Base-by-base conservation (phyloP, 1,284 basidiomycete genomes). In the Amylostereum areolatum region DNA sequence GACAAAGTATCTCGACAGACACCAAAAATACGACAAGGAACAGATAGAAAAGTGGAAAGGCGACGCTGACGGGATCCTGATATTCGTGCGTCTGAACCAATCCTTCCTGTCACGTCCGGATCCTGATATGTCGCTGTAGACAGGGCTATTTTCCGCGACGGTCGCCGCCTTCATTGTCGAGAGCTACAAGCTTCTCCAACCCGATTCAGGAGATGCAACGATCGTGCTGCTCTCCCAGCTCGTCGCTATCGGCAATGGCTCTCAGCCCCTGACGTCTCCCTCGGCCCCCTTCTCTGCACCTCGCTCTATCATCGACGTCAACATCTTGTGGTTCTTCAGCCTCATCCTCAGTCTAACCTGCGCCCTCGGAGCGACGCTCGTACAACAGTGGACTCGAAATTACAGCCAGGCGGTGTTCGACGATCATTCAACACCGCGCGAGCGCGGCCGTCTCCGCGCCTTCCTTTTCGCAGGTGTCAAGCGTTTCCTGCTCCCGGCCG, bases 131-230 rank as follows among this genome's bases (percentile, higher is more conserved):
- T n/a, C n/a, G n/a, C n/a, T n/a, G n/a, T n/a, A n/a, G n/a, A n/a
- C n/a, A n/a, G n/a, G 57, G 41, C 51, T 60, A 24, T 59, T 60
- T 45, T 58, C 58, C 45, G 57, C 57, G 2, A 55, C 58, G 4
- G 41, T 59, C 18, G 57, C 58, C 4, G 48, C 57, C 8, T 59
- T 60, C 46, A 36, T 60, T 37, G 44, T 57, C 11, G 39, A 48
- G 27, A 52, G 47, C 30, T 45, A 47, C 9, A 28, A 50, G 31
- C 37, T 45, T 6, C 43, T 60, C 11, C 48, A 51, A 41, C 46
- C 41, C 3, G 48, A 55, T 33, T 45, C 47, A 9, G n/a, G 24
- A 7, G 42, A 43, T n/a, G 37, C 55, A 11, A 45, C 48, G 5
- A 44, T 52, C 4, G 32, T 47, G 24, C 39, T 41, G 25, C 51